Base-by-base conservation (phyloP, 2,329 filamentous ascomycete species). In the Beauveria pseudobassiana region DNA sequence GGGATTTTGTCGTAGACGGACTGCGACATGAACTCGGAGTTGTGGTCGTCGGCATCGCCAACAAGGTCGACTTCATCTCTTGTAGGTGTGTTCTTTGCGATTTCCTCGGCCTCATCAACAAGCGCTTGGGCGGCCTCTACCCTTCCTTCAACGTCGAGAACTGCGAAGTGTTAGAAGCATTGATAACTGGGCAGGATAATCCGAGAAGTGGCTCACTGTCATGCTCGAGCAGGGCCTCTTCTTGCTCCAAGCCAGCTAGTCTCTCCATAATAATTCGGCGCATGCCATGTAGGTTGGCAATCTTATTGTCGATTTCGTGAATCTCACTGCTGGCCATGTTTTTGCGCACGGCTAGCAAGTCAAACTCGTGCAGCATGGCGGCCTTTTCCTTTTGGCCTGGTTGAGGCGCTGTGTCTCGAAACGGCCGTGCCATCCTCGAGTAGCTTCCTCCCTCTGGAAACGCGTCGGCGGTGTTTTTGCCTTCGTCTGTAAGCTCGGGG, bases 241-340 rank as follows among this genome's bases (percentile, higher is more conserved):
- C 93, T 73, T 93, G 88, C 75, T 99, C 95, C 64, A 98, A 77
- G 2, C 83, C 85, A 1, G 93, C 93, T 66, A 99, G 76, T 65
- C 95, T 84, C 61, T 97, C 92, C 62, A 99, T 75, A 51, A 98
- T 89, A 64, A 97, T 96, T 71, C 88, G 89, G 66, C 95, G 88
- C 91, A 98, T 97, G 64, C 86, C 91, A 68, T 91, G 88, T 60
- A 99, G 79, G 73, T 98, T 98, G 64, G 91, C 86, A 65, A 99
- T 93, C 76, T 98, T 99, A 76, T 89, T 93, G 76, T 99, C 95
- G 64, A 99, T 96, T 71, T 99, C 95, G 63, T 87, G 86, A 63
- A 99, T 98, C 75, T 99, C 95, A 65, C 91, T 90, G 69, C 91
- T 95, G 67, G 93, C 93, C 93, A 99, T 97, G 71, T 95, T 96